Evolutionary conservation across 805 yeast species (phyloP), one percentile per base, ranked within the genome.

Genomic region (Ogataea glucozyma): DNA sequence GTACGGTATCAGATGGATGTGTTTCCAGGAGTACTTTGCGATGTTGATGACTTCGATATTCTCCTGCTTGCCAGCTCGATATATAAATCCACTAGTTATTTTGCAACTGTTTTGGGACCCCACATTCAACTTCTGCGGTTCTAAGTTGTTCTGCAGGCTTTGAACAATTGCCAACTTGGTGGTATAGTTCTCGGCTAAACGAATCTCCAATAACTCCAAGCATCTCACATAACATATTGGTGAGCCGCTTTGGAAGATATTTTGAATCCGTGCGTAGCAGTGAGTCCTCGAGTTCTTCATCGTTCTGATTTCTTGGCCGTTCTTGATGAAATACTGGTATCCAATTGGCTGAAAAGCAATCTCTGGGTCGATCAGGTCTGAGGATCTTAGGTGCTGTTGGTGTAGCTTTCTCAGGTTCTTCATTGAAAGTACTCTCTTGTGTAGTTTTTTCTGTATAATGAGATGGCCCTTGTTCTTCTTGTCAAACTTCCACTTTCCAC

Each of bases 141-240:
- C 14, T 9, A 49, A 17, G 20, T 38, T 43, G 19, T 21, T 26
- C 2, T 47, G 26, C 17, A 49, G 23, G 12, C 26, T 16, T 26
- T 49, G 46, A 4, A 49, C 43, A 20, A 49, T 46, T 8, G 53
- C 53, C 13, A 49, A 30, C 27, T 31, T 40, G 16, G 39, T 36
- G 3, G 40, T 26, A n/a, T 23, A 31, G n/a, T 40, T 33, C n/a
- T 41, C 47, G 8, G 26, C 33, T 9, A 46, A 24, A 18, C 41
- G 17, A 9, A 49, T 30, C 26, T 46, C 43, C 10, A 49, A 17
- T 31, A 49, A 40, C 24, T 49, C 53, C 21, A 43, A 29, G 24
- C 49, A 45, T 26, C 49, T 18, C 17, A 49, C 44, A 33, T 49
- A 49, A 13, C 17, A 9, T 2, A 45, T 13, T n/a, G 33, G 16